Percentiles rank a stretch among this genome's conserved stretches.
Conservation (phyloP, 306 rosid species). For the Acacia melanoxylon region DNA sequence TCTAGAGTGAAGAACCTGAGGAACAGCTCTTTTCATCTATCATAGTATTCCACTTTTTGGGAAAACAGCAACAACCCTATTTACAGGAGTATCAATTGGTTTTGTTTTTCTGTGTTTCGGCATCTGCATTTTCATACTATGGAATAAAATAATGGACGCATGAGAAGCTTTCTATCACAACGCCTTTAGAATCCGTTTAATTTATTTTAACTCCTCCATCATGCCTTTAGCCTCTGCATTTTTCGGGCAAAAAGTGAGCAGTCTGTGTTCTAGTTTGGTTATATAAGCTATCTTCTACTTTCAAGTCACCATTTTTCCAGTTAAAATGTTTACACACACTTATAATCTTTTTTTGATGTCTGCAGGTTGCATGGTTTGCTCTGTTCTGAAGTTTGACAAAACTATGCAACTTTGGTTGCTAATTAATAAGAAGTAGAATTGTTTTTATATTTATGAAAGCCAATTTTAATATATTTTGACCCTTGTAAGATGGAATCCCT, state of each 20-base stretch:
- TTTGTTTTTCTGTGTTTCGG: not conserved
- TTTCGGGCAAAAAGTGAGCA: not conserved
- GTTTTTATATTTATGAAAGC: slow-evolving; percentile 29
- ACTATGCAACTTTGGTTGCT: slow-evolving; percentile 63
- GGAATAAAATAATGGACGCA: not conserved
- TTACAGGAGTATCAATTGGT: not conserved
- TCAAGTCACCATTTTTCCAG: not conserved
- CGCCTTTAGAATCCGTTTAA: not conserved
- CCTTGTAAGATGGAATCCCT: slow-evolving; percentile 69
- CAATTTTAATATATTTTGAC: slow-evolving; percentile 26
- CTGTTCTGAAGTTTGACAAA: slow-evolving; percentile 42
- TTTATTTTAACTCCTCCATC: not conserved
- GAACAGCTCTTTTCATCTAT: not conserved
- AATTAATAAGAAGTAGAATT: slow-evolving; percentile 14
- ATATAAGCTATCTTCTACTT: not conserved
- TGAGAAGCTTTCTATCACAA: not conserved
- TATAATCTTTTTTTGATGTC: slow-evolving; percentile 34
- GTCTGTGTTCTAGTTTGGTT: not conserved
- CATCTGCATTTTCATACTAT: not conserved
- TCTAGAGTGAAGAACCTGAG: not conserved
- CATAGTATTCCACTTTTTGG: not conserved
- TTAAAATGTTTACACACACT: slow-evolving; percentile 14
- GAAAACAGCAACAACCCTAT: not conserved
- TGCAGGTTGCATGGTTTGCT: slow-evolving; percentile 79
- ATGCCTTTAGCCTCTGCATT: not conserved